Percentiles rank a stretch among this genome's conserved stretches.
Conservation (phyloP, 2,329 filamentous ascomycete genomes). For the Orbilia ellipsospora region DNA sequence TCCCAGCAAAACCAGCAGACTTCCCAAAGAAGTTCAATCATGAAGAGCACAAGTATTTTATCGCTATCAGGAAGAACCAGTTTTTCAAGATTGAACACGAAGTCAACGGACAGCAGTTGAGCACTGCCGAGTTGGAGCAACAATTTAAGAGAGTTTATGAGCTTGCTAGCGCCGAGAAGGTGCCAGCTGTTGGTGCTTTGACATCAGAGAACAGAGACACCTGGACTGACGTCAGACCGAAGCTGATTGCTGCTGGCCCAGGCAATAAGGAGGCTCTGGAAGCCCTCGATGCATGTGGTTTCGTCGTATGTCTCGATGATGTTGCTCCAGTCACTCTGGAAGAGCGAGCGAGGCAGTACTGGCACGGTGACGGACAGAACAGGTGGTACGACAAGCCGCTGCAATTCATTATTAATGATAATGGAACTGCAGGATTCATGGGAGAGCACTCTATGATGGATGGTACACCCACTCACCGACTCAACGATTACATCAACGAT, state of each 20-base stretch:
- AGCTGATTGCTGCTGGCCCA: slow-evolving; percentile 77
- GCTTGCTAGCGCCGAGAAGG: slow-evolving; percentile 69
- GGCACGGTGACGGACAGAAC: slow-evolving; percentile 96
- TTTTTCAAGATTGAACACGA: slow-evolving; percentile 93
- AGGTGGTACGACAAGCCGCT: slow-evolving; percentile 98
- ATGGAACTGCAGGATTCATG: slow-evolving; percentile 96
- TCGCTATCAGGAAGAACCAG: slow-evolving; percentile 93
- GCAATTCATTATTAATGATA: slow-evolving; percentile 98
- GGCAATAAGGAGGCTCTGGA: slow-evolving; percentile 81
- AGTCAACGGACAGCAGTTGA: slow-evolving; percentile 84
- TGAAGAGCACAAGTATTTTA: slow-evolving; percentile 83
- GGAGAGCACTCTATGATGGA: slow-evolving; percentile 99
- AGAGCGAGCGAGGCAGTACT: slow-evolving; percentile 95
- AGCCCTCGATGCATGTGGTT: slow-evolving; percentile 87
- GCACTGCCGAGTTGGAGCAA: slow-evolving; percentile 85
- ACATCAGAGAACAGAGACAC: slow-evolving; percentile 93
- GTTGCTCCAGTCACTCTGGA: slow-evolving; percentile 90
- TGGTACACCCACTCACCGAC: slow-evolving; percentile 93
- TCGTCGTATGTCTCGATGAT: slow-evolving; percentile 93
- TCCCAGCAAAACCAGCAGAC: slow-evolving; percentile 84
- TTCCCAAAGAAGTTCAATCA: slow-evolving; percentile 82
- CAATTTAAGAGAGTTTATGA: slow-evolving; percentile 89
- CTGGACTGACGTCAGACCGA: slow-evolving; percentile 76
- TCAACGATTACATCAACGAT: slow-evolving; percentile 94
- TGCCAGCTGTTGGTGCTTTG: slow-evolving; percentile 81